Evolutionary conservation across 2,329 filamentous ascomycete genomes (phyloP), one percentile per base, ranked within the genome.

Genomic region (Hypoxylon rubiginosum): DNA sequence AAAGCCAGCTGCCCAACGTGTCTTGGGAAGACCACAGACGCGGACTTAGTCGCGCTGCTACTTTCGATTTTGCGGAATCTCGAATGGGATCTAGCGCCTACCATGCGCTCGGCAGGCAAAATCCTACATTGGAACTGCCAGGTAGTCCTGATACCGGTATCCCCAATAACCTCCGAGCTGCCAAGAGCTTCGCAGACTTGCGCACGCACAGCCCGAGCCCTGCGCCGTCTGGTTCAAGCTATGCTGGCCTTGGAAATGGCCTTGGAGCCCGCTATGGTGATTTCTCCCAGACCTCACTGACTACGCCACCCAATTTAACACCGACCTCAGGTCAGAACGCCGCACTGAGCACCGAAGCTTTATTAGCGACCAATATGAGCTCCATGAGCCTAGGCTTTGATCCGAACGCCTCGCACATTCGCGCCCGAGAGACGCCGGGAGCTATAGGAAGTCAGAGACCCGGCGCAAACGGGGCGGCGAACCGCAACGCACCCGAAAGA

Each of bases 171-270:
- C 88, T 99, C 36, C 91, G 96, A 46, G 93, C 93, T 28, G 96
- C 95, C 67, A 98, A 98, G 84, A 98, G 95, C 54, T 97, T 97
- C 78, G 96, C 95, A 36, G 96, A 99, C 77, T 83, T 99, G 69
- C 92, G 95, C 70, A 97, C 94, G 1, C 97, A 97, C 81, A 97
- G 94, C 15, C 95, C 95, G 10, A 98, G 95, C 72, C 95, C 96
- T 5, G 95, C 92, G 2, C 91, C 91, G 7, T 97, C 96, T 11
- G 93, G 93, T 17, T 93, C 93, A 5, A 97, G 93, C 82, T 97
- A 97, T 77, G 79, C 76, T 5, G 77, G 80, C 32, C 76, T 88
- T 34, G 81, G 85, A 32, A 82, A 80, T 64, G 82, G 84, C 46
- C 79, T 88, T 13, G 82, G 79, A 50, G 72, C 72, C 32, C 75